These are phyloP conservation scores for Cicer yamashitae DNA, from an alignment of 306 rosid genomes.

Conservation along the genomic window DNA sequence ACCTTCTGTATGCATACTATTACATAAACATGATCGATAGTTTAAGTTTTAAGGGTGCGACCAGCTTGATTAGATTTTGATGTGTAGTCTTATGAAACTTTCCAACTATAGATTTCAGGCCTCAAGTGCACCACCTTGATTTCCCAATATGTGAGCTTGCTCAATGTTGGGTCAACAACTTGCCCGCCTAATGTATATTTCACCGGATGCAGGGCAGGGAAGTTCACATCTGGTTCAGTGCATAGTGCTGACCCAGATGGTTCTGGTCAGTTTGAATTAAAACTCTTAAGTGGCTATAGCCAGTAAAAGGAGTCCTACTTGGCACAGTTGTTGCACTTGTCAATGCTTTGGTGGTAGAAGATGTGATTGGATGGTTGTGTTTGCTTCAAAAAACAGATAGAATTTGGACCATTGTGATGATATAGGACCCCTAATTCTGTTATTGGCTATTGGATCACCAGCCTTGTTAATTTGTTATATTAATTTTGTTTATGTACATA, in stretches of 20 bases:
- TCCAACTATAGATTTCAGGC: neutral
- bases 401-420: neutral
- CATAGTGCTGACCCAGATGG: neutral
- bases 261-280: neutral
- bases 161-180: no score
- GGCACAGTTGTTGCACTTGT: neutral
- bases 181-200: no score
- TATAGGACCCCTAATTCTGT: neutral
- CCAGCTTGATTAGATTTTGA: neutral
- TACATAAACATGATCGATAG: no score
- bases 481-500: neutral
- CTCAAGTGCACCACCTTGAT: neutral
- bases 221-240: no score
- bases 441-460: constrained; percentile 1
- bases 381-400: neutral
- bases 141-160: neutral
- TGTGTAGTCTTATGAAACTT: neutral
- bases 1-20: neutral
- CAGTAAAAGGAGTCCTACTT: neutral
- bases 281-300: neutral
- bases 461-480: neutral
- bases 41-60: neutral
- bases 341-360: neutral
- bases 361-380: neutral
- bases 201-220: no score